Base-by-base conservation (phyloP, 768 basidiomycete species). In the Amanita inopinata region DNA sequence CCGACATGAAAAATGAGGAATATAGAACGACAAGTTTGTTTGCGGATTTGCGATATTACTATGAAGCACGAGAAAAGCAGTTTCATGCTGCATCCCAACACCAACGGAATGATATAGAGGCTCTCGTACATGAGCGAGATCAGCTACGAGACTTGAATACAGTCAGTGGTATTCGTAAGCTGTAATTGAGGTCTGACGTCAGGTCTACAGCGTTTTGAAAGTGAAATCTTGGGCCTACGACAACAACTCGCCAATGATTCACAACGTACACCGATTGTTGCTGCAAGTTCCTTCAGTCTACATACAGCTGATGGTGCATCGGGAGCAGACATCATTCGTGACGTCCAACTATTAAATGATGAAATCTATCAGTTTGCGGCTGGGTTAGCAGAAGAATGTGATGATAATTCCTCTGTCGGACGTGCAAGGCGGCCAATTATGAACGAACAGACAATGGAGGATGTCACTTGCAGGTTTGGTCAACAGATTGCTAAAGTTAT, bases 351-450 rank as follows among this genome's bases (percentile, higher is more conserved):
- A 1, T 41, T 41, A 22, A 41, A 41, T 22, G 30, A 33, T 11
- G 40, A 41, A 30, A 24, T 41, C 18, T 41, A 33, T 30, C 40
- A 41, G 32, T 41, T 41, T 15, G 28, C 31, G 2, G 40, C 40
- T 7, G 10, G 27, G 1, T 4, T 41, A 19, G 40, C 18, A 14
- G 40, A 41, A 2, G 30, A 41, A 4, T 33, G n/a, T 22, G 3
- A 40, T 11, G 5, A 2, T n/a, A 28, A 7, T 28, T 7, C 27
- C n/a, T 3, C 8, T 14, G 11, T 12, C 2, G 2, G 24, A 32
- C 5, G 19, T 11, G 15, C 31, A 12, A 4, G 5, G 8, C 1
- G 8, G 4, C 4, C 1, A 15, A 10, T 15, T 6, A 3, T 32
- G 19, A 7, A 4, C n/a, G 27, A 15, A 4, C 17, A 14, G 0